Evolutionary conservation across 768 basidiomycete genomes (phyloP).

Genomic region (Botryobasidium botryosum): DNA sequence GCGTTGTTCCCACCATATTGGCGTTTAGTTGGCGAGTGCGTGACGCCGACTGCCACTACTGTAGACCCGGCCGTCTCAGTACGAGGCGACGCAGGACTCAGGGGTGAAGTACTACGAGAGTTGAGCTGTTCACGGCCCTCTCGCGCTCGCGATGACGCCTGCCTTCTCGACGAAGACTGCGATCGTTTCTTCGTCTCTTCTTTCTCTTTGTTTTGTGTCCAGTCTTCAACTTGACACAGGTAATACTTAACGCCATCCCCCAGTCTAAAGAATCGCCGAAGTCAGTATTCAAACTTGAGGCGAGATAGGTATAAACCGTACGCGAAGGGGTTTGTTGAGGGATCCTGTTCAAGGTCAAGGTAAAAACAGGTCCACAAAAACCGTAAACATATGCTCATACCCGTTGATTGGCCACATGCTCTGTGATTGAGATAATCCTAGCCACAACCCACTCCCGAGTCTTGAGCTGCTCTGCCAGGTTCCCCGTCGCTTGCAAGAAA

Average conservation of each 20-base stretch:
- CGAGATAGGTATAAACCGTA: neutral
- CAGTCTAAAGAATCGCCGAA: conserved; percentile 20
- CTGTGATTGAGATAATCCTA: conserved; percentile 73
- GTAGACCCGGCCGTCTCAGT: neutral
- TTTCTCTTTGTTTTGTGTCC: conserved; percentile 70
- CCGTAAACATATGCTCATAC: conserved; percentile 25
- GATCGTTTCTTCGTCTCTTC: no score
- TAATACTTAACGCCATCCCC: conserved; percentile 84
- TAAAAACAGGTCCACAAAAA: conserved; percentile 6
- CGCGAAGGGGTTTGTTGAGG: conserved; percentile 38
- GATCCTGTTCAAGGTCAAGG: conserved; percentile 33
- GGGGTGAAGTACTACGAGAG: neutral
- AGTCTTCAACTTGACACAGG: conserved; percentile 86
- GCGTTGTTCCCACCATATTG: conserved; percentile 49
- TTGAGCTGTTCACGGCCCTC: conserved; percentile 22
- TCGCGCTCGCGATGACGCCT: conserved; percentile 26
- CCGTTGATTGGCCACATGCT: conserved; percentile 65
- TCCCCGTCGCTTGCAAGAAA: conserved; percentile 78
- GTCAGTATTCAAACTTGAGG: neutral
- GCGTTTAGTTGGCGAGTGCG: no score
- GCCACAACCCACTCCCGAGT: conserved; percentile 92
- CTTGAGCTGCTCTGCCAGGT: conserved; percentile 77
- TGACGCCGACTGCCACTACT: neutral
- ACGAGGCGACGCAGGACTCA: neutral
- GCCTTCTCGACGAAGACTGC: conserved; percentile 38